Conservation (phyloP, 2,329 filamentous ascomycete species). For the Pestalotiopsis sp. region DNA sequence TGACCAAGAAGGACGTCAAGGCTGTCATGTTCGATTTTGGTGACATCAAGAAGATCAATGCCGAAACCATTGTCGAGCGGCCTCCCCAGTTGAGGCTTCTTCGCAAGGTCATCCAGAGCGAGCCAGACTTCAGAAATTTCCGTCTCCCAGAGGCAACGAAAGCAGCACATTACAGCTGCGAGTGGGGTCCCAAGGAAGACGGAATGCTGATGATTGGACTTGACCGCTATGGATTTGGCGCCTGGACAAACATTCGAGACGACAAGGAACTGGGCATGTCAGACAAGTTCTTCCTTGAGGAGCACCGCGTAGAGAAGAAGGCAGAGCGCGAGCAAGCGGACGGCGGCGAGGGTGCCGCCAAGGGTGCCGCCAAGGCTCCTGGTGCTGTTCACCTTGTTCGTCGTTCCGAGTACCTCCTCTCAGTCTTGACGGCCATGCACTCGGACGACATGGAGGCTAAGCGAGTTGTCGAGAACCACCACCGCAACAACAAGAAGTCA, state of each 20-base stretch:
- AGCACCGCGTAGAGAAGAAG: constrained; percentile 97
- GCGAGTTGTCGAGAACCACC: constrained; percentile 86
- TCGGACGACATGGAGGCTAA: constrained; percentile 75
- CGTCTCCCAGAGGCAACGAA: constrained; percentile 91
- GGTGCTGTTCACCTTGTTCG: constrained; percentile 97
- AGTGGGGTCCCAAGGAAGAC: constrained; percentile 92
- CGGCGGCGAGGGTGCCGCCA: constrained; percentile 45
- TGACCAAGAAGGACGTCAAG: constrained; percentile 98
- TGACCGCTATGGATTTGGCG: constrained; percentile 89
- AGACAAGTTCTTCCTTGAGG: constrained; percentile 95
- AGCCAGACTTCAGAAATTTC: constrained; percentile 76
- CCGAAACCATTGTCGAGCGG: constrained; percentile 90
- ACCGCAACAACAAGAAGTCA: constrained; percentile 88
- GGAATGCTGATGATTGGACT: constrained; percentile 97
- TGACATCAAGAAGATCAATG: constrained; percentile 92
- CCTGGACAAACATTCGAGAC: constrained; percentile 93
- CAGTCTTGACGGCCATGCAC: constrained; percentile 87
- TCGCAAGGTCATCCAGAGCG: constrained; percentile 69
- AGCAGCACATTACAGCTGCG: constrained; percentile 84
- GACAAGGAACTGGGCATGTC: constrained; percentile 82
- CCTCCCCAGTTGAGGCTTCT: constrained; percentile 87
- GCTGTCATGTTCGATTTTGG: constrained; percentile 94
- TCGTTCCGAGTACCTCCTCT: constrained; percentile 90
- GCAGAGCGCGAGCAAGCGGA: constrained; percentile 82
- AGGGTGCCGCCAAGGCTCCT: constrained; percentile 79